Evolutionary conservation across 805 yeast genomes (phyloP), one percentile per base, ranked within the genome.

Genomic region (Saccharomycopsis malanga): DNA sequence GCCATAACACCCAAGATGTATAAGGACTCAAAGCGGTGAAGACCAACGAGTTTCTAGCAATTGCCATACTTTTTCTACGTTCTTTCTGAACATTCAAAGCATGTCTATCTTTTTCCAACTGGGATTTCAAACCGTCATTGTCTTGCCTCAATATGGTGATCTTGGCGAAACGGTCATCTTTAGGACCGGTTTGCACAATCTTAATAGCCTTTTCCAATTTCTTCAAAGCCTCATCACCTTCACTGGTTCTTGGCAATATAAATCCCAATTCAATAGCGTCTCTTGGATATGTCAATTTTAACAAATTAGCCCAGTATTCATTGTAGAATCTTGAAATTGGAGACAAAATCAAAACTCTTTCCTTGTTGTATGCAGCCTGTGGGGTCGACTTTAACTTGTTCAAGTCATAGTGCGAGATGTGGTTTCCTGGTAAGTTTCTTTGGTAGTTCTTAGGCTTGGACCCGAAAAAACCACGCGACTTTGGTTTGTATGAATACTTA

Each of bases 1-100:
- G 70, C 99, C 99, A 93, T 44, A 93, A 69, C 17, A 91, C 84
- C 98, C 98, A 93, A 20, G 94, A 79, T 2, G 95, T 88, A 56
- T 83, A 77, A 18, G 97, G 95, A 3, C 88, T 84, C 40, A 93
- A 69, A 1, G 97, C 79, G 7, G 97, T 84, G 67, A 88, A 87
- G 42, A 93, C 71, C 49, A 93, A 69, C 34, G 96, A 88, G 69
- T 93, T 93, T 62, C 98, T 74, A 2, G 98, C 96, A 54, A 87
- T 69, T 2, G 97, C 95, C 98, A 93, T 91, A 59, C 81, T 79
- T 4, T 84, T 64, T 56, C 98, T 78, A 63, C 98, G 77, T 58
- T 85, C 83, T 64, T 88, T 89, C 65, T 93, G 98, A 23, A 81
- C 94, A 22, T 65, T 67, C 53, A 84, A 67, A 3, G 95, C 96